phyloP scores from a whole-genome alignment of 305 asterid species.

The Fraxinus ornus region DNA sequence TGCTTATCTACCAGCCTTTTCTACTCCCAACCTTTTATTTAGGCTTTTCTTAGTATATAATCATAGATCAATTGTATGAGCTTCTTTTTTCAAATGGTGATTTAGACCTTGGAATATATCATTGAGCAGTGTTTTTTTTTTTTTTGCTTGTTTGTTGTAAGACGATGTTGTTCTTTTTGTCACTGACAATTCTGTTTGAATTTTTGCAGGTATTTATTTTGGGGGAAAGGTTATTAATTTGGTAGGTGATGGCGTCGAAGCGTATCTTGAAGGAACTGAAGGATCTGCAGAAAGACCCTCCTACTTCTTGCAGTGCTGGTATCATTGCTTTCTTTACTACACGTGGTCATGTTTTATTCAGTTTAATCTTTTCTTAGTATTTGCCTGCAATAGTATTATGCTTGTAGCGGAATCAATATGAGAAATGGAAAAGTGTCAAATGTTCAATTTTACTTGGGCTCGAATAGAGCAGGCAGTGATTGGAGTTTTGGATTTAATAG shows the following conservation, averaged over 20 bases:
- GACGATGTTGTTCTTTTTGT: not conserved
- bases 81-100: not conserved
- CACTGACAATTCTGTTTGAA: not conserved
- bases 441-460: not conserved
- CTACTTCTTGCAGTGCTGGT: conserved; percentile 47
- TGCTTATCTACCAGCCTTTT: conserved; percentile 5
- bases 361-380: not conserved
- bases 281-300: conserved; percentile 46
- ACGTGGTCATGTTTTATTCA: not conserved
- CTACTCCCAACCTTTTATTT: not conserved
- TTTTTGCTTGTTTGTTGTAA: not conserved
- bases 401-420: not conserved
- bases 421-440: not conserved
- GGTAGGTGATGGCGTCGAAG: conserved; percentile 26
- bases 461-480: not conserved
- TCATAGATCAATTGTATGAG: not conserved
- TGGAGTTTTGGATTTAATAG: not conserved
- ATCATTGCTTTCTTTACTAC: not conserved
- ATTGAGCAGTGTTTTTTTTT: not conserved
- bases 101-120: not conserved
- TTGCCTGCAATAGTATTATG: not conserved
- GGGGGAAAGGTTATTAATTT: conserved; percentile 7
- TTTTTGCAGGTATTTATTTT: not conserved
- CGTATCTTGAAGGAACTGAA: conserved; percentile 41
- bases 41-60: not conserved